Evolutionary conservation across 805 yeast species (phyloP), one percentile per base, ranked within the genome.

Genomic region (Citeromyces nyonsensis): DNA sequence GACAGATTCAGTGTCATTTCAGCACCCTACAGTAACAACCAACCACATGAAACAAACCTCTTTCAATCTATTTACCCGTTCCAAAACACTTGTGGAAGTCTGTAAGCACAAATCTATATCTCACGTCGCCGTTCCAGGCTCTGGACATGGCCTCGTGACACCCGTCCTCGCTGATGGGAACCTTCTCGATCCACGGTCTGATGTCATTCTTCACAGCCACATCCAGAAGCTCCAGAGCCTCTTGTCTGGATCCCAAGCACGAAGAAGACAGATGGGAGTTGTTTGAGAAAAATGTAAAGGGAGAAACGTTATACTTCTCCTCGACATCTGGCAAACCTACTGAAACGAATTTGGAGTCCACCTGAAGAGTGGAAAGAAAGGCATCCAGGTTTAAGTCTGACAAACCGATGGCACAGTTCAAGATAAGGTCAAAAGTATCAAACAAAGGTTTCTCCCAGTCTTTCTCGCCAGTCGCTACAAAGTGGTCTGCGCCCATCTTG

Each of bases 51-150:
- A 18, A 18, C 5, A 18, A 7, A 18, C 5, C 5, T 18, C 22
- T 5, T 18, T 18, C 22, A 18, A 18, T n/a, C n/a, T n/a, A n/a
- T n/a, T 18, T 18, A 18, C 22, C 22, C 5, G 22, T 18, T 27
- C 55, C 55, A 33, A 64, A 65, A 6, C 60, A 66, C 45, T 63
- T 55, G 45, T 56, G 59, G 45, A 52, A 66, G 26, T 61, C 63
- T 32, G 69, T 65, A 38, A 66, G 59, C 14, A 61, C 64, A 40
- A 63, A 61, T 57, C 73, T 61, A 45, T 64, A 66, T 49, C 69
- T 62, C 28, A 62, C 63, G 37, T 66, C 69, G 43, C 68, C 68
- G 6, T 54, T 41, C 44, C 59, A 51, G 34, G 64, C 60, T 47
- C 62, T 62, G 31, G 61, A 52, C 51, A 66, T 57, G 7, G 63